phyloP scores from a whole-genome alignment of 129 eudicot genomes.

The Calendula officinalis region DNA sequence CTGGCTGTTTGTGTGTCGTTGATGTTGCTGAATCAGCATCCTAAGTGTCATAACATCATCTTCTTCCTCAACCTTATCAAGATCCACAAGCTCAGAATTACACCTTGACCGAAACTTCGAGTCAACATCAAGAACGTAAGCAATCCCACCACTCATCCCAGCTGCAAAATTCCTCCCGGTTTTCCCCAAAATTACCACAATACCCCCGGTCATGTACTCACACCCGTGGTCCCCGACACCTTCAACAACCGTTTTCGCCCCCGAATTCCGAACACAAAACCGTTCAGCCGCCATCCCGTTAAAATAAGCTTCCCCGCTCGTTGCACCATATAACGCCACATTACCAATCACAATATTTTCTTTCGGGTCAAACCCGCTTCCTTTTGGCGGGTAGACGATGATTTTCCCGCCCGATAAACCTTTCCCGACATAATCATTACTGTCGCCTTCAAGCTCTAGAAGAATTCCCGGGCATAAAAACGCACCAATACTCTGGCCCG shows the following conservation, averaged over 20 bases:
- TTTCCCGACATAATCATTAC: slow-evolving; percentile 97
- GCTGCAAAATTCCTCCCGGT: slow-evolving; percentile 98
- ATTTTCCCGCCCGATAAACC: slow-evolving; percentile 95
- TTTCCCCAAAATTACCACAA: slow-evolving; percentile 80
- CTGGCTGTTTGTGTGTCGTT: slow-evolving; percentile 84
- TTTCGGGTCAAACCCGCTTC: slow-evolving; percentile 84
- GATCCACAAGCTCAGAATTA: slow-evolving; percentile 90
- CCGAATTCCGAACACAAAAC: slow-evolving; percentile 92
- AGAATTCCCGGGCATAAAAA: slow-evolving; percentile 88
- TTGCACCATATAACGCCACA: slow-evolving; percentile 95
- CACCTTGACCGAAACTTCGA: slow-evolving; percentile 69
- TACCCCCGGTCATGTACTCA: slow-evolving; percentile 99
- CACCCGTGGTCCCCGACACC: slow-evolving; percentile 99
- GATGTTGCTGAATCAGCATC: slow-evolving; percentile 98
- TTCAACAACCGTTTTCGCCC: slow-evolving; percentile 95
- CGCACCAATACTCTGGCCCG: slow-evolving; percentile 98
- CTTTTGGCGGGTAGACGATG: slow-evolving; percentile 86
- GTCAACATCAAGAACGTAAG: slow-evolving; percentile 85
- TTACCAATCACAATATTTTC: slow-evolving; percentile 94
- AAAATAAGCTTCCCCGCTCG: slow-evolving; percentile 90
- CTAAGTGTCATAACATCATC: slow-evolving; percentile 77
- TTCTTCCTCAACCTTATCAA: slow-evolving; percentile 88
- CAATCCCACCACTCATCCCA: slow-evolving; percentile 98
- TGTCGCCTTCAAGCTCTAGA: slow-evolving; percentile 96
- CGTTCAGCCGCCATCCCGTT: slow-evolving; percentile 99